A percentile compares a stretch with the other conserved stretches of the same genome.
These are phyloP conservation scores for Wickerhamomyces canadensis DNA, from an alignment of 805 yeast species.

Conservation along the genomic window DNA sequence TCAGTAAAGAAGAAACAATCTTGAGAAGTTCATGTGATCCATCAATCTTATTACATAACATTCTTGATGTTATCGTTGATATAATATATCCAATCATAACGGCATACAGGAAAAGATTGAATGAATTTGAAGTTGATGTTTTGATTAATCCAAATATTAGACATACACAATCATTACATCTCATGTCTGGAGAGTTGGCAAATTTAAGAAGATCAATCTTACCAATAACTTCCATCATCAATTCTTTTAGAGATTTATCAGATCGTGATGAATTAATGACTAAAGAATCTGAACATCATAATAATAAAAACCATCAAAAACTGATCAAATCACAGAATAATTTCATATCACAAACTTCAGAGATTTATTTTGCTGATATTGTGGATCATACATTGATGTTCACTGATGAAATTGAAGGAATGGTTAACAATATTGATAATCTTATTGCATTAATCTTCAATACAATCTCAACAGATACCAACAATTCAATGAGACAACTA, in stretches of 20 bases:
- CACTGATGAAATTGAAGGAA: slow-evolving; percentile 48
- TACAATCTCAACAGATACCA: slow-evolving; percentile 50
- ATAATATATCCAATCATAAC: slow-evolving; percentile 46
- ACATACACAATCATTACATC: slow-evolving; percentile 47
- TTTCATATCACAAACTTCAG: slow-evolving; percentile 37
- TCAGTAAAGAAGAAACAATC: slow-evolving; percentile 40
- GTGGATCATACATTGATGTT: slow-evolving; percentile 49
- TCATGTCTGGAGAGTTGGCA: slow-evolving; percentile 48
- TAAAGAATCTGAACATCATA: background rate
- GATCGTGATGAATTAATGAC: slow-evolving; percentile 5
- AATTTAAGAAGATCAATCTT: slow-evolving; percentile 39
- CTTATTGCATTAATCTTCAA: slow-evolving; percentile 49
- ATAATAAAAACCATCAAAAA: background rate
- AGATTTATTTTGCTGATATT: slow-evolving; percentile 48
- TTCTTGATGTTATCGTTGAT: slow-evolving; percentile 51
- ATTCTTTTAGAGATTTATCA: slow-evolving; percentile 38
- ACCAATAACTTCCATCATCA: slow-evolving; percentile 43
- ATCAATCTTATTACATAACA: slow-evolving; percentile 46
- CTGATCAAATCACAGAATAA: slow-evolving; percentile 2
- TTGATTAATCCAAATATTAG: slow-evolving; percentile 42
- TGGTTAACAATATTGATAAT: slow-evolving; percentile 46
- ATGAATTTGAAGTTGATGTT: slow-evolving; percentile 47
- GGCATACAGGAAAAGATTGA: slow-evolving; percentile 43
- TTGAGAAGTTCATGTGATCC: slow-evolving; percentile 47
- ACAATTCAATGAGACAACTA: slow-evolving; percentile 47